Base-by-base conservation (phyloP, 2,329 filamentous ascomycete species). In the Paracamarosporium sp. region DNA sequence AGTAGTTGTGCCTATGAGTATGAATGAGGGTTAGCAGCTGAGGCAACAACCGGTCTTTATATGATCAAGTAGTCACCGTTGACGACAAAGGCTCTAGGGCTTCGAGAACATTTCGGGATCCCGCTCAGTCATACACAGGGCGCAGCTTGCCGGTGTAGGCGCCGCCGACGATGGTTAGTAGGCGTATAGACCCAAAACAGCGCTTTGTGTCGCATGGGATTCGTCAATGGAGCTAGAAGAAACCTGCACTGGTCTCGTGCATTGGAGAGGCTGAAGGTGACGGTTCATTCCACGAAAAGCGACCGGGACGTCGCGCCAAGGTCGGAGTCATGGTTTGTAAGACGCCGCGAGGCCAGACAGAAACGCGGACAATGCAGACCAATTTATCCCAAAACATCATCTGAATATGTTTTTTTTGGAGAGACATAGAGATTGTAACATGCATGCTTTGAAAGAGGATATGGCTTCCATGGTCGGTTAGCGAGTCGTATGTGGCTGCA, bases 21-120 rank as follows among this genome's bases (percentile, higher is more conserved):
- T 43, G 54, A 54, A 46, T 64, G 55, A 53, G 59, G 59, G 53
- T 65, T 35, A 67, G 61, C 57, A 61, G 55, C 53, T 47, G 58
- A 56, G 52, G 54, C 59, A 38, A 56, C 52, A 66, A 61, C 66
- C 62, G 62, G 51, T n/a, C 52, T 70, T 73, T 75, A 73, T 74
- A 74, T 55, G 38, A 63, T 65, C 45, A 56, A 56, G 55, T 56
- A 30, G 22, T n/a, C 20, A 4, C 15, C 20, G 27, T 56, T 63
- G 61, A 67, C 66, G 50, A 60, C 57, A 56, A 47, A 36, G 41
- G 40, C 31, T 55, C 17, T 25, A 27, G 46, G 33, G 24, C 17
- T 8, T 50, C 50, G 50, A 55, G 27, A 31, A 53, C 30, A 15
- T 55, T 55, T 55, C 53, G 58, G 57, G 33, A 46, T 51, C n/a